Conservation (phyloP, 768 basidiomycete species). For the Suillus subaureus region DNA sequence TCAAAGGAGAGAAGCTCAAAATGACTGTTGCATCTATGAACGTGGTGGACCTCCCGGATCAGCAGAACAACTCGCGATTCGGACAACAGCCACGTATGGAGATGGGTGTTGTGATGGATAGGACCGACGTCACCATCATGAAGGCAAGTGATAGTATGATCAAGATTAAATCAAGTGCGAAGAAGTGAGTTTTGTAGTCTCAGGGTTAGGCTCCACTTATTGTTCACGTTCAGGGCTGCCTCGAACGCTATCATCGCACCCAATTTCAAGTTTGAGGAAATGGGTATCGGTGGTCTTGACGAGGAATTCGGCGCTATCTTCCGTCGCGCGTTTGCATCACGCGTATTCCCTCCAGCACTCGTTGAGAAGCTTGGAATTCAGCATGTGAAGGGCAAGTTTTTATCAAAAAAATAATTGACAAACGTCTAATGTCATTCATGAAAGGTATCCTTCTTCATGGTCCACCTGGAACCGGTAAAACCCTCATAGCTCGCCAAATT, state of each 20-base stretch:
- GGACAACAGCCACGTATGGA: constrained; percentile 34
- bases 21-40: constrained; percentile 63
- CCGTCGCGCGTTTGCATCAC: constrained; percentile 96
- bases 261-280: constrained; percentile 99
- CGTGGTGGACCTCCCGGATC: constrained; percentile 61
- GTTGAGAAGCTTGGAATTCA: constrained; percentile 98
- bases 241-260: constrained; percentile 95
- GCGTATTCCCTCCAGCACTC: constrained; percentile 96
- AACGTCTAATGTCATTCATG: neutral
- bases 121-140: constrained; percentile 89
- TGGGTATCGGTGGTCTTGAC: constrained; percentile 99
- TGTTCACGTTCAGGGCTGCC: constrained; percentile 58
- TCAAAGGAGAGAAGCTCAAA: constrained; percentile 81
- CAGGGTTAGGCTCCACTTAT: constrained; percentile 6
- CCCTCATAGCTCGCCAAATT: constrained; percentile 96
- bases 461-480: constrained; percentile 98
- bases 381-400: constrained; percentile 86
- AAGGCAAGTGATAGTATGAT: constrained; percentile 82
- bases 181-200: constrained; percentile 60
- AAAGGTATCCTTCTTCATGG: constrained; percentile 92
- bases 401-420: neutral
- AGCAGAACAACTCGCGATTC: constrained; percentile 50
- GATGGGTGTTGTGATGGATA: constrained; percentile 83
- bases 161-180: constrained; percentile 90
- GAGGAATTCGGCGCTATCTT: constrained; percentile 95